phyloP scores from a whole-genome alignment of 768 basidiomycete species.

The Boletus bicolor region DNA sequence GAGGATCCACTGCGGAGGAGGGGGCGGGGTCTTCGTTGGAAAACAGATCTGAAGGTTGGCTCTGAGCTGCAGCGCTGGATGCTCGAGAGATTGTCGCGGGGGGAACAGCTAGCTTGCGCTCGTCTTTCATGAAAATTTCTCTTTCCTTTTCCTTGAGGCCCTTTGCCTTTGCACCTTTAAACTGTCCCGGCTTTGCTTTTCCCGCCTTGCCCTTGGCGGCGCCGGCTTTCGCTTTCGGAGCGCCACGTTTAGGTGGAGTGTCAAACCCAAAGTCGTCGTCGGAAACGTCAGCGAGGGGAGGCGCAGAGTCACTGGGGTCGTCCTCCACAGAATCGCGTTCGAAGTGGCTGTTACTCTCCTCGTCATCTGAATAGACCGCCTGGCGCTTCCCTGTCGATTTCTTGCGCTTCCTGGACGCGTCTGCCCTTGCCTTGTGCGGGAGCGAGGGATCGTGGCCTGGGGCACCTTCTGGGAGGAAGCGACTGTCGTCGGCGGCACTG shows the following conservation, averaged over 20 bases:
- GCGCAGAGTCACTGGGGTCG: constrained; percentile 24
- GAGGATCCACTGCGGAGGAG: constrained; percentile 6
- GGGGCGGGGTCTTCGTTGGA: constrained; percentile 30
- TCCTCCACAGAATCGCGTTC: constrained; percentile 26
- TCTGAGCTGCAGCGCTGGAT: constrained; percentile 33
- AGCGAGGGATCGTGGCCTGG: not conserved
- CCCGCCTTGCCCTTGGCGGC: constrained; percentile 26
- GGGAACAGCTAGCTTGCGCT: constrained; percentile 33
- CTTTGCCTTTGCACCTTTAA: constrained; percentile 29
- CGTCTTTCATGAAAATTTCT: constrained; percentile 40
- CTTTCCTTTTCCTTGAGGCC: constrained; percentile 30
- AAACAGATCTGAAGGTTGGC: constrained; percentile 26
- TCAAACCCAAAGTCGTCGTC: constrained; percentile 29
- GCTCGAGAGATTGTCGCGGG: constrained; percentile 19
- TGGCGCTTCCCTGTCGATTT: constrained; percentile 18
- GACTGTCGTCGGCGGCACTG: constrained; percentile 14
- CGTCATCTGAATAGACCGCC: constrained; percentile 29
- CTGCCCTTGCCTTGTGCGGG: constrained; percentile 6
- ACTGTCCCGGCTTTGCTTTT: constrained; percentile 19
- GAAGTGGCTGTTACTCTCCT: constrained; percentile 26
- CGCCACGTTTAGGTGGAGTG: constrained; percentile 20
- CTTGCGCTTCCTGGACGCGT: constrained; percentile 10
- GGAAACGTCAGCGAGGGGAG: constrained; percentile 22
- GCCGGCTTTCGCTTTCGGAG: constrained; percentile 19
- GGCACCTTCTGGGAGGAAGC: constrained; percentile 18